Evolutionary conservation across 2,329 filamentous ascomycete genomes (phyloP).

Genomic region (Claviceps fusiformis): DNA sequence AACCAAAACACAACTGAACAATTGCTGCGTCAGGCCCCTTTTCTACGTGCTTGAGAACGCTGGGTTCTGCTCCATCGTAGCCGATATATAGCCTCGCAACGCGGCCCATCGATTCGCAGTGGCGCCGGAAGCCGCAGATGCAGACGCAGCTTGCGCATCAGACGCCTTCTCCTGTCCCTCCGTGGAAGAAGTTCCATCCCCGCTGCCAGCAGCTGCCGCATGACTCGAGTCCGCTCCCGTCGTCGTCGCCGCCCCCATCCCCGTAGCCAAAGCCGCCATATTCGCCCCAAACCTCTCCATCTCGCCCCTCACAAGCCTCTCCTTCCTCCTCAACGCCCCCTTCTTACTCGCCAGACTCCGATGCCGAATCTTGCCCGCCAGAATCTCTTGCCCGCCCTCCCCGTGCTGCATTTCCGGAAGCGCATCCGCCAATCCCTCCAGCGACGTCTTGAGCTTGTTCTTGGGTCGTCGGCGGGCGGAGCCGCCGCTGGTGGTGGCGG

Average conservation of each 20-base stretch:
- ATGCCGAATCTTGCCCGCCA: slow-evolving; percentile 50
- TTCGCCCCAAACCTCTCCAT: slow-evolving; percentile 74
- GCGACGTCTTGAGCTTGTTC: slow-evolving; percentile 65
- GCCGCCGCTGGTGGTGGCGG: not conserved
- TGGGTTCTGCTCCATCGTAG: slow-evolving; percentile 79
- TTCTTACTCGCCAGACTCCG: slow-evolving; percentile 62
- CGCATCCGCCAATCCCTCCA: slow-evolving; percentile 67
- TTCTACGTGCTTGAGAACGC: slow-evolving; percentile 39
- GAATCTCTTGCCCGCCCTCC: slow-evolving; percentile 30
- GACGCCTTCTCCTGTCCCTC: not conserved
- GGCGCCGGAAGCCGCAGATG: slow-evolving; percentile 13
- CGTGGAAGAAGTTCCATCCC: slow-evolving; percentile 8
- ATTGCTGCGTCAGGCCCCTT: not conserved
- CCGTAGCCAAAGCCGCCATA: slow-evolving; percentile 56
- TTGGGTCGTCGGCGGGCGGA: slow-evolving; percentile 37
- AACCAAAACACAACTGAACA: not conserved
- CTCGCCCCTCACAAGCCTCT: slow-evolving; percentile 66
- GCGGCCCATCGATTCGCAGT: slow-evolving; percentile 63
- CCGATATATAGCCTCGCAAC: slow-evolving; percentile 67
- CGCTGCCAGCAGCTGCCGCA: not conserved
- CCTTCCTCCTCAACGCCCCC: slow-evolving; percentile 73
- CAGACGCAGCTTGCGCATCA: not conserved
- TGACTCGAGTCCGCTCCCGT: not conserved
- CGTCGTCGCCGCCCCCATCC: slow-evolving; percentile 2
- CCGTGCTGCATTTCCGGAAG: slow-evolving; percentile 48